phyloP scores from a whole-genome alignment of 805 yeast genomes.

The Kuraishia borneana region DNA sequence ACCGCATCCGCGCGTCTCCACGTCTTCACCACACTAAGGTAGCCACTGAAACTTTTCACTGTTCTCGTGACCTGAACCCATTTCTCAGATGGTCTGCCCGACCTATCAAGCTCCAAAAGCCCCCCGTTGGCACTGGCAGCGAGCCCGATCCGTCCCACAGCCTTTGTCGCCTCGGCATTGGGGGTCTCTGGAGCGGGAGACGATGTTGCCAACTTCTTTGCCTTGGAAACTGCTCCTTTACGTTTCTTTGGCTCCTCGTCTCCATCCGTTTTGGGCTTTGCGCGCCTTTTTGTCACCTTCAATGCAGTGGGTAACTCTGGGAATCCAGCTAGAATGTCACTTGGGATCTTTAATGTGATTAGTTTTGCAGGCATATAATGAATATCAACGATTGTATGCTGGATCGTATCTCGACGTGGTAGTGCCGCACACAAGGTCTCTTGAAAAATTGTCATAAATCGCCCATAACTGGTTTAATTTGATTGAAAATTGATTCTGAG shows the following conservation, averaged over 20 bases:
- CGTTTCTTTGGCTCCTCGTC: neutral
- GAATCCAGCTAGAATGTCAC: neutral
- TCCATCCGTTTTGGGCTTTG: neutral
- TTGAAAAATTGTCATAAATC: too few species aligned
- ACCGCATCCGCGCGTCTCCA: neutral
- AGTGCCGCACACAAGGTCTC: too few species aligned
- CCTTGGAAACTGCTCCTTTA: neutral
- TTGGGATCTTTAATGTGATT: neutral
- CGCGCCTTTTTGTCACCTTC: too few species aligned
- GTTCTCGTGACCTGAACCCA: slow-evolving; percentile 1
- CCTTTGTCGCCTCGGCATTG: neutral
- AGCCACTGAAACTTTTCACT: slow-evolving; percentile 4
- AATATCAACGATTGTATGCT: neutral
- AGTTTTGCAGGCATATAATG: neutral
- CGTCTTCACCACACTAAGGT: neutral
- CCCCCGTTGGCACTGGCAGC: slow-evolving; percentile 4
- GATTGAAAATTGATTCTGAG: too few species aligned
- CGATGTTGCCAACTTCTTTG: neutral
- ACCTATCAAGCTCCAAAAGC: slow-evolving; percentile 3
- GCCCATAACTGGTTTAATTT: too few species aligned
- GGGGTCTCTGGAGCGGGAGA: slow-evolving; percentile 3
- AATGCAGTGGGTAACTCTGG: neutral
- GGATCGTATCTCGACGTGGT: neutral
- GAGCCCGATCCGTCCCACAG: neutral
- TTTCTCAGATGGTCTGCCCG: slow-evolving; percentile 2